Evolutionary conservation across 148 eudicot species (phyloP), one percentile per base, ranked within the genome.

Genomic region (Silene conica): DNA sequence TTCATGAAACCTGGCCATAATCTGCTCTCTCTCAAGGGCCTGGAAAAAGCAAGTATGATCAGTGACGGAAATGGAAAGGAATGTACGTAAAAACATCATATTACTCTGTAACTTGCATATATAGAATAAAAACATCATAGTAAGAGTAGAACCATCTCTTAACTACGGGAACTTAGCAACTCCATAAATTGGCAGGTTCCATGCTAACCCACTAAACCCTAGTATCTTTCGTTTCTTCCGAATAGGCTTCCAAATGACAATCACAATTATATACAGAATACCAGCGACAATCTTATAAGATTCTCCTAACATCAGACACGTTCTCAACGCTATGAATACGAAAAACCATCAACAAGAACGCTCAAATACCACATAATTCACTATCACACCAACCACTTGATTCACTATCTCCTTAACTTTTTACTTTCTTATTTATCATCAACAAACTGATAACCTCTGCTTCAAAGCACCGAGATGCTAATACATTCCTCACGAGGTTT

Each of bases 341-440:
- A 57, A 57, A 14, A 16, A 57, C 3, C 63, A 19, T 63, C 1
- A 8, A 26, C 67, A 16, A 31, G 9, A 31, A 28, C 8, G 43
- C n/a, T 26, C 67, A 63, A 63, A 63, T n/a, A 63, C 67, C 67
- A 63, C 19, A 63, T 28, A 38, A 38, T 38, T 38, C 43, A 6
- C 43, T 38, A 38, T 38, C 43, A 6, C 43, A 38, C 6, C 8
- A 5, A 38, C 43, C 43, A 38, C 43, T 38, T 38, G 45, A 3
- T 63, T 26, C 67, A 28, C 9, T 0, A 63, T 16, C 20, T 63
- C 46, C 45, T 31, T 63, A 9, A 6, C 43, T 0, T 38, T 38
- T 38, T 6, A 8, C 2, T 38, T 38, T 38, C 8, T 38, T 38
- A 38, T 38, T 1, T 26, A 26, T 63, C 7, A 63, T 25, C 41